Conservation (phyloP, 2,329 filamentous ascomycete species). For the Neonectria magnoliae region DNA sequence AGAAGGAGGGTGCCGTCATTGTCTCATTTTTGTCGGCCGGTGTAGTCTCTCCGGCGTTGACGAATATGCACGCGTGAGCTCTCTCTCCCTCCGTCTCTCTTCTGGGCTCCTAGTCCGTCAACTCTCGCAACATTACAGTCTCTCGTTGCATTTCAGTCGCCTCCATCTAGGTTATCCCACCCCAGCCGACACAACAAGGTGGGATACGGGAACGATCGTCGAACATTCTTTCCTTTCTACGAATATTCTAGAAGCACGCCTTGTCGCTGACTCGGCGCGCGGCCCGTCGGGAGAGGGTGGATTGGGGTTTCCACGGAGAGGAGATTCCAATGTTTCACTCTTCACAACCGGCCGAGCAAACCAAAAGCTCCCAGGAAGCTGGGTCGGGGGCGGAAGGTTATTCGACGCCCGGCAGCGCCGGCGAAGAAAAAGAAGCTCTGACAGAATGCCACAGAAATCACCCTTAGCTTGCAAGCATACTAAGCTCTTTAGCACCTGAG, state of each 20-base stretch:
- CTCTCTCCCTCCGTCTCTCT: not conserved
- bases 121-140: not conserved
- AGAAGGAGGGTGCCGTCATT: not conserved
- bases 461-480: not conserved
- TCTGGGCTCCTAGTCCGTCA: not conserved
- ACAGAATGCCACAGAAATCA: not conserved
- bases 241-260: constrained; percentile 13
- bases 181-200: not conserved
- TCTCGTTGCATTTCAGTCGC: constrained; percentile 1
- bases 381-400: not conserved
- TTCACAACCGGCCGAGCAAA: not conserved
- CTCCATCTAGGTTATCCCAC: not conserved
- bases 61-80: not conserved
- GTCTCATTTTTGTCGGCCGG: not conserved
- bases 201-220: constrained; percentile 3
- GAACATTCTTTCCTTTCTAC: constrained; percentile 9
- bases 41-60: not conserved
- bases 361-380: not conserved
- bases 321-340: not conserved
- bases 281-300: constrained; percentile 5
- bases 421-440: not conserved
- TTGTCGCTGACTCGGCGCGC: constrained; percentile 17
- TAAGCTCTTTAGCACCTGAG: not conserved
- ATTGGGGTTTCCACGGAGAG: not conserved
- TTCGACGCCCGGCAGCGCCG: constrained; percentile 3